Percentiles rank a stretch among this genome's conserved stretches.
phyloP scores from a whole-genome alignment of 2,329 filamentous ascomycete species.

The Penicillium oxalicum region DNA sequence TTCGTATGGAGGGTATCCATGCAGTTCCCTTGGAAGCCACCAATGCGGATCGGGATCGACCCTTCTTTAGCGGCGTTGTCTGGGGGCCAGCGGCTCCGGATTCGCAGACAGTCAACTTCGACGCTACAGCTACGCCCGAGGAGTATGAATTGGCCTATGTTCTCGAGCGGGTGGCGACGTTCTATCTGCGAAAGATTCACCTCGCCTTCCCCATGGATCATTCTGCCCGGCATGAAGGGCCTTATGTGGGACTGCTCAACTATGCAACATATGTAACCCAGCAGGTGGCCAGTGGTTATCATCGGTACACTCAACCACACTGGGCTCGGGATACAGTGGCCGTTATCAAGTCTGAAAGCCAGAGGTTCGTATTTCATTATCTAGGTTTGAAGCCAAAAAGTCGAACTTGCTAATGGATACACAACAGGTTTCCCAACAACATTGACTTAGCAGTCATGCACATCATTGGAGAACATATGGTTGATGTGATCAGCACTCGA shows the following conservation, averaged over 20 bases:
- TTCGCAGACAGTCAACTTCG: background rate
- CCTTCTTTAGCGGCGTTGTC: background rate
- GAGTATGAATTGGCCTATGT: background rate
- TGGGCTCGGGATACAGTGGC: too few relatives aligned
- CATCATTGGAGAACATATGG: constrained; percentile 9
- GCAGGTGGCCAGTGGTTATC: too few relatives aligned
- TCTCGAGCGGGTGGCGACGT: background rate
- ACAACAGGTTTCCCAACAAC: too few relatives aligned
- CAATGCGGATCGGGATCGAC: background rate
- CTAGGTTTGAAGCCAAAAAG: too few relatives aligned
- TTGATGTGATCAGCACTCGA: constrained; percentile 18
- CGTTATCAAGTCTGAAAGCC: too few relatives aligned
- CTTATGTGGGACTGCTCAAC: too few relatives aligned
- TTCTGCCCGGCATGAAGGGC: too few relatives aligned
- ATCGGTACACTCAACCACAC: too few relatives aligned
- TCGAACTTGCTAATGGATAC: too few relatives aligned
- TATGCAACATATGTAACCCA: too few relatives aligned
- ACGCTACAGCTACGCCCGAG: background rate
- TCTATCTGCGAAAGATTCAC: background rate
- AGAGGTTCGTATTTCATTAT: too few relatives aligned
- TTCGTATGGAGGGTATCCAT: background rate
- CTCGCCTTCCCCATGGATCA: too few relatives aligned
- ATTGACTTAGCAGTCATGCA: background rate
- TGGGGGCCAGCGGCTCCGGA: background rate
- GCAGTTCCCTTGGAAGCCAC: background rate